Evolutionary conservation across 1,284 basidiomycete genomes (phyloP), one percentile per base, ranked within the genome.

Genomic region (Leccinum fuscescens): DNA sequence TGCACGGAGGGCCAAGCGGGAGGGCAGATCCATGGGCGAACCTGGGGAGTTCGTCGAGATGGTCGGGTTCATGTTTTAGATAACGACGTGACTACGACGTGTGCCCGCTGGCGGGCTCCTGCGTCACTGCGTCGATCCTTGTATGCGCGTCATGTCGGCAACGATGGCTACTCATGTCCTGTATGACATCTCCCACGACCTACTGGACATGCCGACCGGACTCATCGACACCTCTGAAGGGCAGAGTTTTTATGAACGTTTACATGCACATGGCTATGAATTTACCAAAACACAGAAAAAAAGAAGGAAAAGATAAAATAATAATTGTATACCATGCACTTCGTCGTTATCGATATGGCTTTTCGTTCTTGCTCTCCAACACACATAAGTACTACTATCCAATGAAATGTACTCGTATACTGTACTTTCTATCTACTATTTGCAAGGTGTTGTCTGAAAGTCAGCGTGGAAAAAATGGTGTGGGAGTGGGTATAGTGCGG

Each of bases 11-110:
- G 66, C 72, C 1, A 71, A 73, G 42, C 65, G 71, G 15, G 69
- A 73, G 24, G 63, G 67, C 2, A 69, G 44, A 54, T 0, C 17
- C 1, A 35, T 51, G 24, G 62, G 31, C 0, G 70, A 71, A 22
- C 62, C 63, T 0, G 68, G 72, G 5, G 69, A 71, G 54, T 5
- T 68, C 49, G 17, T 71, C 9, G 69, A 74, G 61, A 71, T 71
- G 72, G 63, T 71, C 3, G 72, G 72, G 5, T 71, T 73, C 53
- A 7, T 67, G n/a, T 24, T n/a, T 1, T 55, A 55, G n/a, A 12
- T 12, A 4, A 22, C 15, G 42, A 44, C 39, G 39, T 42, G 42
- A 44, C 42, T 11, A 11, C 39, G 17, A 44, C 11, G 17, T 17
- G n/a, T 44, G 42, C 49, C 14, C n/a, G 12, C 27, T 27, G 52